phyloP scores from a whole-genome alignment of 345 rosid genomes.

The Gossypium rotundifolium region DNA sequence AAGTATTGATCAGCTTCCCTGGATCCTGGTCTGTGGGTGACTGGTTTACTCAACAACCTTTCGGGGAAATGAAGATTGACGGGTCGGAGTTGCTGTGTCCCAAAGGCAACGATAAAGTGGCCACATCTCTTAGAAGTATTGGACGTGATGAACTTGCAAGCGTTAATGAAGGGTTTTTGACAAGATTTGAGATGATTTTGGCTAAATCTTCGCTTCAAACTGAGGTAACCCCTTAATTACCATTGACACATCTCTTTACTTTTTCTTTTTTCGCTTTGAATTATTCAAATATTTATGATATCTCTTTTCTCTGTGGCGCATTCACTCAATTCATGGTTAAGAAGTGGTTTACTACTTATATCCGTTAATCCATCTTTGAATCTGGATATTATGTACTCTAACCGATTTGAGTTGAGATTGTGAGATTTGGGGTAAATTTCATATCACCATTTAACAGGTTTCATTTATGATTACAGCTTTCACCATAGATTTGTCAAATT shows the following conservation, averaged over 20 bases:
- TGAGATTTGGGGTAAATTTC: no score
- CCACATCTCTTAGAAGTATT: slow-evolving; percentile 47
- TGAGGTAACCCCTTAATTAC: slow-evolving; percentile 29
- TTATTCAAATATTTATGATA: not conserved
- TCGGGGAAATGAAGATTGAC: slow-evolving; percentile 49
- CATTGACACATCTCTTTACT: not conserved
- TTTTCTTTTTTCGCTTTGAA: not conserved
- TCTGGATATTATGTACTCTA: no score
- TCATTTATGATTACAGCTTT: no score
- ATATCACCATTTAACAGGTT: no score
- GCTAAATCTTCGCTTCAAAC: slow-evolving; percentile 15
- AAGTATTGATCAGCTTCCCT: slow-evolving; percentile 41
- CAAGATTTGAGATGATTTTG: slow-evolving; percentile 23
- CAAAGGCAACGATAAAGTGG: not conserved
- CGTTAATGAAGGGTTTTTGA: slow-evolving; percentile 59
- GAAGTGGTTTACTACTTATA: no score
- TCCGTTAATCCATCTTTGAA: no score
- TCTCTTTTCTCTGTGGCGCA: no score
- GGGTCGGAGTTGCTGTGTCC: slow-evolving; percentile 24
- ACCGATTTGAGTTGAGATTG: no score
- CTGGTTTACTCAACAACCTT: slow-evolving; percentile 32
- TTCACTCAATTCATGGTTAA: no score
- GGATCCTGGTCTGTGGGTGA: not conserved
- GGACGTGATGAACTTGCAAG: slow-evolving; percentile 42
- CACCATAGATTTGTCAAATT: no score